A percentile compares a stretch with the other conserved stretches of the same genome.
Evolutionary conservation across 139 green algal genomes (phyloP).

Genomic region (Mesostigma viride): DNA sequence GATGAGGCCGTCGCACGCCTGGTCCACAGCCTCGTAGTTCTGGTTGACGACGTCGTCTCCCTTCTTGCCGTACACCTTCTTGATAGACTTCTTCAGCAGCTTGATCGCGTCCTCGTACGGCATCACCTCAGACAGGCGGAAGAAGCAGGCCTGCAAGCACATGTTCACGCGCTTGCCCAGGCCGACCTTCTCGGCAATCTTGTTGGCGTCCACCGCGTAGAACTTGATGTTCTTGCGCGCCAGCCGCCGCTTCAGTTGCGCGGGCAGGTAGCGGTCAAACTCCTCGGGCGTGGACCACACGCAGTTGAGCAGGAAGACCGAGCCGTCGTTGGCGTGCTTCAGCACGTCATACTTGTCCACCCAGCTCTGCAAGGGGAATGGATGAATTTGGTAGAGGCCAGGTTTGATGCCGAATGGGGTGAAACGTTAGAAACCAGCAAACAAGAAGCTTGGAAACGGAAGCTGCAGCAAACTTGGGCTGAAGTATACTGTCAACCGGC

Average conservation of each 20-base stretch:
- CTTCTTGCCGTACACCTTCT: conserved; percentile 51
- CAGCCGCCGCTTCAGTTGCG: conserved; percentile 26
- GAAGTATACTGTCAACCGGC: no score
- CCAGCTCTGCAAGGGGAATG: no score
- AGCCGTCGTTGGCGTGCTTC: conserved; percentile 29
- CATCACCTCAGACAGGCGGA: conserved; percentile 41
- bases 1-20: conserved; percentile 25
- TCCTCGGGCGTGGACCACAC: conserved; percentile 28
- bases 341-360: conserved; percentile 46
- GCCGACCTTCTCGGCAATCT: conserved; percentile 30
- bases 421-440: no score
- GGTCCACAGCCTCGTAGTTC: conserved; percentile 43
- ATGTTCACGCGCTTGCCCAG: conserved; percentile 51
- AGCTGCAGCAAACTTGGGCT: no score
- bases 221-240: conserved; percentile 7
- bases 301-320: conserved; percentile 42
- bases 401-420: no score
- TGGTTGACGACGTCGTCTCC: conserved; percentile 40
- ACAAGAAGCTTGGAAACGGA: no score
- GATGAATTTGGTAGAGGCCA: no score
- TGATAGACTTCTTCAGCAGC: conserved; percentile 47
- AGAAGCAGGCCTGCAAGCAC: conserved; percentile 55
- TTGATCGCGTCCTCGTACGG: conserved; percentile 29
- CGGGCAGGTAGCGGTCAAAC: conserved; percentile 3
- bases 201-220: conserved; percentile 36